phyloP scores from a whole-genome alignment of 345 rosid species.

The Boechera stricta region DNA sequence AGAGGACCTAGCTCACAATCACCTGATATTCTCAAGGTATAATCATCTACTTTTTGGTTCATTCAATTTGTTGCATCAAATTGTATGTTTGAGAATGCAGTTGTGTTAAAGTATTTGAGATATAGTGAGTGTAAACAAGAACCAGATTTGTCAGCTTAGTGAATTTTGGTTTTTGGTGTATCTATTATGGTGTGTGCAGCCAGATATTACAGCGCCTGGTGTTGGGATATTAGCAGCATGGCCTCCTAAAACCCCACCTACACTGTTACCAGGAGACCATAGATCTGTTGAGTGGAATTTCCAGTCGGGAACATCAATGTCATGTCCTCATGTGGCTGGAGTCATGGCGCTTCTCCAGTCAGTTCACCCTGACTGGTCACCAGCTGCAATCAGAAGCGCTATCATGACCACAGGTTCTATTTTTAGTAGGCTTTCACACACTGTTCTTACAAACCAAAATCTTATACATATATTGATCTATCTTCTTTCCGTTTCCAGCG shows the following conservation, averaged over 20 bases:
- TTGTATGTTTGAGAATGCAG: neutral
- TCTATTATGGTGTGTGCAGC: constrained; percentile 47
- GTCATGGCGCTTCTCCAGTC: constrained; percentile 68
- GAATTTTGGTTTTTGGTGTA: constrained; percentile 16
- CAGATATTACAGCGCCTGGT: constrained; percentile 77
- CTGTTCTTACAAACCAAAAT: neutral
- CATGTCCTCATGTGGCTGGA: constrained; percentile 80
- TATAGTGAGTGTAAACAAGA: neutral
- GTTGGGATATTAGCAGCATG: constrained; percentile 72
- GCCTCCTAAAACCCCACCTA: constrained; percentile 67
- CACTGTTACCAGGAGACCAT: constrained; percentile 38
- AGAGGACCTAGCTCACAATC: constrained; percentile 72
- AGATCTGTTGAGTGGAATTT: constrained; percentile 62
- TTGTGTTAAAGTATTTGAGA: constrained; percentile 15
- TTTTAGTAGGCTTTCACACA: constrained; percentile 4
- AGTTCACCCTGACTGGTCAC: constrained; percentile 71
- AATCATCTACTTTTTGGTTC: neutral
- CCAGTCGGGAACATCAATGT: constrained; percentile 76
- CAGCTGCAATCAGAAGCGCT: constrained; percentile 74
- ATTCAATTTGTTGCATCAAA: neutral
- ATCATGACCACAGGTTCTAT: constrained; percentile 70
- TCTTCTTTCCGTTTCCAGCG: constrained; percentile 17
- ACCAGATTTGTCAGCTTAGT: constrained; percentile 1
- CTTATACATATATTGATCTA: neutral
- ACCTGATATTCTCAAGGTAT: constrained; percentile 75